Conservation (phyloP, 305 asterid species). For the Rubia balearica region DNA sequence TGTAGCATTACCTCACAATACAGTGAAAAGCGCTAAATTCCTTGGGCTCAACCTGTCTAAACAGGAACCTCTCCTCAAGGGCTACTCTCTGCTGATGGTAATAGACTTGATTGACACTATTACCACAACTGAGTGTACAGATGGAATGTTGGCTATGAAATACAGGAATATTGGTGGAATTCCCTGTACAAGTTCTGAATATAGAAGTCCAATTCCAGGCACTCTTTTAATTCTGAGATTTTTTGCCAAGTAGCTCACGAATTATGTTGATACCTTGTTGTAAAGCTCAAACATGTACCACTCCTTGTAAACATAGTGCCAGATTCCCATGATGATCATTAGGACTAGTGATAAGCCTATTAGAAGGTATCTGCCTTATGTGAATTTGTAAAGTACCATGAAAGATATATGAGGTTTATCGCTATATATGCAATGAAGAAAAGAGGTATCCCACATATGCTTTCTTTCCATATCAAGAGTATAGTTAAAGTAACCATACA, state of each 20-base stretch:
- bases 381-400: slow-evolving; percentile 59
- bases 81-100: slow-evolving; percentile 56
- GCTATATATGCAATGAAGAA: slow-evolving; percentile 37
- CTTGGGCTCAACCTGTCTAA: slow-evolving; percentile 51
- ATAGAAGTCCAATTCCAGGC: slow-evolving; percentile 63
- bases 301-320: slow-evolving; percentile 64
- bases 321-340: slow-evolving; percentile 50
- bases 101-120: slow-evolving; percentile 64
- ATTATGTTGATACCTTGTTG: slow-evolving; percentile 52
- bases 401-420: slow-evolving; percentile 42
- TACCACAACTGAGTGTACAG: slow-evolving; percentile 53
- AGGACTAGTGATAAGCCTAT: slow-evolving; percentile 41
- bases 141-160: slow-evolving; percentile 48
- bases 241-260: slow-evolving; percentile 31
- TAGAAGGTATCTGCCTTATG: slow-evolving; percentile 63
- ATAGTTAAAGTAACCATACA: slow-evolving; percentile 40
- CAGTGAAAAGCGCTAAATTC: slow-evolving; percentile 50
- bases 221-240: slow-evolving; percentile 29
- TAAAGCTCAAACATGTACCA: slow-evolving; percentile 54
- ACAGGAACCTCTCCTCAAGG: slow-evolving; percentile 51
- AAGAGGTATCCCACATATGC: slow-evolving; percentile 41
- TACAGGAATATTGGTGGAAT: slow-evolving; percentile 70
- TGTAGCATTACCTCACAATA: slow-evolving; percentile 68
- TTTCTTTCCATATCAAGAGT: slow-evolving; percentile 59
- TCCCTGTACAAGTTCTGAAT: slow-evolving; percentile 73